A percentile compares a stretch with the other conserved stretches of the same genome.
Evolutionary conservation across 345 rosid genomes (phyloP).

Genomic region (Camelina hispida): DNA sequence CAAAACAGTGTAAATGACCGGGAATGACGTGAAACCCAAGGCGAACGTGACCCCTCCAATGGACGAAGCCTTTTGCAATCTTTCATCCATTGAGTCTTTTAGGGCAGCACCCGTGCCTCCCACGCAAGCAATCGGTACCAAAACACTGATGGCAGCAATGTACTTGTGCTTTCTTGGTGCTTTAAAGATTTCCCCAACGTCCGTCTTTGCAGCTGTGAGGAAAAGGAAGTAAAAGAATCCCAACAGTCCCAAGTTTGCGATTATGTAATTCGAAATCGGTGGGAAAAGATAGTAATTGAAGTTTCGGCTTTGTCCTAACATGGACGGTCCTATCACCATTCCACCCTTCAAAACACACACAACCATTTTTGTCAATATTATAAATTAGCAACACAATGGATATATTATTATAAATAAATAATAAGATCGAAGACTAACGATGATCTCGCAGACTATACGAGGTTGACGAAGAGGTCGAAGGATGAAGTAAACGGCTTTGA

Average conservation of each 20-base stretch:
- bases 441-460: slow-evolving; percentile 64
- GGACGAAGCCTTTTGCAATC: slow-evolving; percentile 33
- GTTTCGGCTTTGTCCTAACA: slow-evolving; percentile 54
- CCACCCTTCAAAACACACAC: slow-evolving; percentile 63
- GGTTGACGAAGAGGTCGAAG: slow-evolving; percentile 81
- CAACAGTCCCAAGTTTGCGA: slow-evolving; percentile 57
- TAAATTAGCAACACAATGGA: no score
- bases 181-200: slow-evolving; percentile 46
- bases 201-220: slow-evolving; percentile 58
- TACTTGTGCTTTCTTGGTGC: slow-evolving; percentile 43
- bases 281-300: slow-evolving; percentile 51
- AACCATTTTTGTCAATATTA: background rate
- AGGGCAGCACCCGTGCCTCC: slow-evolving; percentile 23
- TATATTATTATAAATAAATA: no score
- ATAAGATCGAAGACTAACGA: slow-evolving; percentile 52
- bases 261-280: slow-evolving; percentile 48
- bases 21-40: slow-evolving; percentile 52
- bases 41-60: slow-evolving; percentile 46
- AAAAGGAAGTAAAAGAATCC: slow-evolving; percentile 68
- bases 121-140: slow-evolving; percentile 38
- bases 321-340: slow-evolving; percentile 73
- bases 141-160: slow-evolving; percentile 46
- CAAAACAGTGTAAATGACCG: slow-evolving; percentile 55
- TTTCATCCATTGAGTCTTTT: slow-evolving; percentile 42
- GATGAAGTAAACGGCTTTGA: slow-evolving; percentile 50